Base-by-base conservation (phyloP, 2,329 filamentous ascomycete genomes). In the Pseudomassariella vexata region DNA sequence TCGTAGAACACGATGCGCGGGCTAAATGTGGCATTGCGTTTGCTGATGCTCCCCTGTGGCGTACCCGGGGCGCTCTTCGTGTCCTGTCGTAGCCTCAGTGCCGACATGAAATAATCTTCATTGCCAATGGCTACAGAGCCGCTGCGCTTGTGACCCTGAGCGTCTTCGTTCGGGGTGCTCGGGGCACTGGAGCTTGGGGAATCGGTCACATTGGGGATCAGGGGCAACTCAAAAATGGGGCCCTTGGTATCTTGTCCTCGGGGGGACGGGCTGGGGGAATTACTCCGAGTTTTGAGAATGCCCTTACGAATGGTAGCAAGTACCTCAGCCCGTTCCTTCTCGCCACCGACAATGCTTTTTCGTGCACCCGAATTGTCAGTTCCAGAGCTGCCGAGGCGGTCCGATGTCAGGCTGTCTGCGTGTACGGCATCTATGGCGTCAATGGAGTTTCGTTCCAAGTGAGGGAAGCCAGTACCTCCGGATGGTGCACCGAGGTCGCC, bases 1-100 rank as follows among this genome's bases (percentile, higher is more conserved):
- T 98, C 92, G 56, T 95, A 80, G 56, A 95, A 96, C 41, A 95
- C 79, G 31, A 96, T 87, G 24, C 90, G 79, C 28, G 90, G 90
- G 51, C 88, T 96, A 60, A 96, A 98, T 0, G 77, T 82, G 2
- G 78, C 74, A 44, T 68, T 75, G 19, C 77, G 72, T 57, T 78
- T 82, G 29, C 63, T 53, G 2, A 36, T 31, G n/a, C 62, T 60
- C 14, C 78, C 77, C 30, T 82, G 76, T 1, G 88, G 87, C 4
- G 88, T 94, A 37, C 73, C 76, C 11, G 87, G 87, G 12, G 84
- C 76, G 55, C 86, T 94, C 63, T 85, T 87, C 9, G 80, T 80
- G 47, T 89, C 84, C 35, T 80, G 71, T 24, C 77, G 76, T 33
- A 92, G 76, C 32, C 85, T 79, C 26, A 87, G 66, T 19, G 78